Percentiles rank a stretch among this genome's conserved stretches.
These are phyloP conservation scores for Sphaerosporella brunnea DNA, from an alignment of 495 filamentous ascomycete species.

Conservation along the genomic window DNA sequence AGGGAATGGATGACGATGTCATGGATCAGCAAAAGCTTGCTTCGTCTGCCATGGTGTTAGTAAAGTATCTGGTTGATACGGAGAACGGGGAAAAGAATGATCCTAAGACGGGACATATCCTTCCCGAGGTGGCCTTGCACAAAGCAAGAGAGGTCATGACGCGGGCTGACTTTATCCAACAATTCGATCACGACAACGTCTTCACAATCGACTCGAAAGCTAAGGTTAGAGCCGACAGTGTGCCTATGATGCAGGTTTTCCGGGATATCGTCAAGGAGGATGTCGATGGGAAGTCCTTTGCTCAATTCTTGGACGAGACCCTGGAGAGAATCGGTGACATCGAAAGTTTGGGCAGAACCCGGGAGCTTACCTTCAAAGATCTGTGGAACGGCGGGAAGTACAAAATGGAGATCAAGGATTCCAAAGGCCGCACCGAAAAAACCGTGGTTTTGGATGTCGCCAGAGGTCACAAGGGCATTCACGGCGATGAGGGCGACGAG, in stretches of 20 bases:
- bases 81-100: slow-evolving; percentile 51
- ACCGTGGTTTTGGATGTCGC: slow-evolving; percentile 24
- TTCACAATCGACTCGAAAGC: slow-evolving; percentile 84
- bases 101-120: slow-evolving; percentile 40
- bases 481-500: slow-evolving; percentile 10
- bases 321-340: slow-evolving; percentile 71
- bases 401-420: slow-evolving; percentile 40
- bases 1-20: slow-evolving; percentile 93
- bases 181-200: slow-evolving; percentile 81
- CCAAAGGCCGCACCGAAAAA: slow-evolving; percentile 26
- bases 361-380: slow-evolving; percentile 78
- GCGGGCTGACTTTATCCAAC: slow-evolving; percentile 78
- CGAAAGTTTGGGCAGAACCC: slow-evolving; percentile 78
- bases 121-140: slow-evolving; percentile 70
- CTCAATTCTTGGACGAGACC: slow-evolving; percentile 63
- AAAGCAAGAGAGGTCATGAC: slow-evolving; percentile 87
- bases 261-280: slow-evolving; percentile 37
- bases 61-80: slow-evolving; percentile 67
- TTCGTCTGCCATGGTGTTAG: slow-evolving; percentile 85
- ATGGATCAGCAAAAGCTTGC: slow-evolving; percentile 98
- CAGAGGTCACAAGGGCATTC: slow-evolving; percentile 22
- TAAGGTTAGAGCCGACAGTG: slow-evolving; percentile 78
- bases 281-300: slow-evolving; percentile 52
- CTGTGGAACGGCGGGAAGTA: slow-evolving; percentile 61
- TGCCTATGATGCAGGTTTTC: slow-evolving; percentile 92